phyloP scores from a whole-genome alignment of 1,139 yeast genomes.

The Candida tetrigidarum region DNA sequence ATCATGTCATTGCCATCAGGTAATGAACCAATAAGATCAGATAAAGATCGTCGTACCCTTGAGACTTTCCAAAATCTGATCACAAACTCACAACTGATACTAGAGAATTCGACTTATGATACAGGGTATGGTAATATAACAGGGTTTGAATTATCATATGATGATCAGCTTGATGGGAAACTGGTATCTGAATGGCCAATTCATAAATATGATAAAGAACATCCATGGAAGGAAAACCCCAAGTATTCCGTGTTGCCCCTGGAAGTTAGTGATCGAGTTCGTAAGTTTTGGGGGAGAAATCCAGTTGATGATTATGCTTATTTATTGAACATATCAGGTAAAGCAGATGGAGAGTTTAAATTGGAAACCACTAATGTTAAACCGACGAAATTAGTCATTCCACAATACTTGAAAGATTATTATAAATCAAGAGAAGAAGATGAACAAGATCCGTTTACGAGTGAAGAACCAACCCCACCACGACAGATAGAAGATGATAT shows the following conservation, averaged over 20 bases:
- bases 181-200: constrained; percentile 61
- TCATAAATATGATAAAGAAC: constrained; percentile 39
- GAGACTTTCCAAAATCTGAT: constrained; percentile 35
- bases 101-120: constrained; percentile 47
- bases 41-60: constrained; percentile 32
- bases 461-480: constrained; percentile 13
- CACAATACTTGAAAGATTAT: constrained; percentile 45
- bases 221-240: constrained; percentile 59
- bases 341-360: constrained; percentile 49
- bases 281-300: constrained; percentile 51
- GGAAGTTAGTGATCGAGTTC: constrained; percentile 50
- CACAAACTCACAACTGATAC: constrained; percentile 29
- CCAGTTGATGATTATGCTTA: constrained; percentile 32
- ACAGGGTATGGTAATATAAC: constrained; percentile 74
- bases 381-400: constrained; percentile 34
- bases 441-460: constrained; percentile 25
- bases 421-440: constrained; percentile 29
- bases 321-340: constrained; percentile 56
- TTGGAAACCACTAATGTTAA: constrained; percentile 18
- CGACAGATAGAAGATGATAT: constrained; percentile 20
- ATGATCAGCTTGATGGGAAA: constrained; percentile 51
- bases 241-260: constrained; percentile 65
- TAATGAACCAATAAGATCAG: constrained; percentile 34
- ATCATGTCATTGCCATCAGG: constrained; percentile 32
- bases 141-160: constrained; percentile 67